Percentiles rank a stretch among this genome's conserved stretches.
Evolutionary conservation across 2,329 filamentous ascomycete species (phyloP).

Genomic region (Sarocladium brachiariae): DNA sequence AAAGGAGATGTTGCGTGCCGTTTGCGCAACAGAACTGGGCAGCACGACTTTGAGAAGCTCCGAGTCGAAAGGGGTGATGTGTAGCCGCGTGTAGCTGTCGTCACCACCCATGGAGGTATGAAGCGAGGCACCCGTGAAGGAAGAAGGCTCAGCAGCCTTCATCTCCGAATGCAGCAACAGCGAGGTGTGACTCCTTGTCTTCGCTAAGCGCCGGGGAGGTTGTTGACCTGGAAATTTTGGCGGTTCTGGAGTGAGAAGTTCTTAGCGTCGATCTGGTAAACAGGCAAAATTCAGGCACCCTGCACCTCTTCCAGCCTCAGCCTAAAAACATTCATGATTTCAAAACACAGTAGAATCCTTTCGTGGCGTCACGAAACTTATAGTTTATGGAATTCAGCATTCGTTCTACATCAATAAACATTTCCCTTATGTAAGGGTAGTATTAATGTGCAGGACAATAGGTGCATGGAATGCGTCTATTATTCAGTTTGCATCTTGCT

Average conservation of each 20-base stretch:
- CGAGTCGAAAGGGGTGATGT: slow-evolving; percentile 80
- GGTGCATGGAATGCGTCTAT: too few relatives aligned
- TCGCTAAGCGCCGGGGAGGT: neutral
- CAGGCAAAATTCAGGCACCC: neutral
- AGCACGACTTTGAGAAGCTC: slow-evolving; percentile 68
- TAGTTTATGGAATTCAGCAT: too few relatives aligned
- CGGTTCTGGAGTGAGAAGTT: neutral
- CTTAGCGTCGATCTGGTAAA: neutral
- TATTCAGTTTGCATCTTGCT: too few relatives aligned
- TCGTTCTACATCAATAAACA: too few relatives aligned
- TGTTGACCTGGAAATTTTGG: neutral
- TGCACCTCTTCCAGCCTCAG: neutral
- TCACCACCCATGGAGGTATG: slow-evolving; percentile 11
- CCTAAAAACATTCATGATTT: too few relatives aligned
- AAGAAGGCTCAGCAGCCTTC: neutral
- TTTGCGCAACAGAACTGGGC: slow-evolving; percentile 56
- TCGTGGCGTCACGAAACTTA: too few relatives aligned
- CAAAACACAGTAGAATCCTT: too few relatives aligned
- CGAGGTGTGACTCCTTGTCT: neutral
- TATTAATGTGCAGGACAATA: too few relatives aligned
- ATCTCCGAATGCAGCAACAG: neutral
- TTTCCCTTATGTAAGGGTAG: too few relatives aligned
- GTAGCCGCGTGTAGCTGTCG: slow-evolving; percentile 44
- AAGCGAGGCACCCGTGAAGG: neutral
- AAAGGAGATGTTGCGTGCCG: slow-evolving; percentile 78